Base-by-base conservation (phyloP, 495 filamentous ascomycete species). In the Aspergillus egyptiacus region DNA sequence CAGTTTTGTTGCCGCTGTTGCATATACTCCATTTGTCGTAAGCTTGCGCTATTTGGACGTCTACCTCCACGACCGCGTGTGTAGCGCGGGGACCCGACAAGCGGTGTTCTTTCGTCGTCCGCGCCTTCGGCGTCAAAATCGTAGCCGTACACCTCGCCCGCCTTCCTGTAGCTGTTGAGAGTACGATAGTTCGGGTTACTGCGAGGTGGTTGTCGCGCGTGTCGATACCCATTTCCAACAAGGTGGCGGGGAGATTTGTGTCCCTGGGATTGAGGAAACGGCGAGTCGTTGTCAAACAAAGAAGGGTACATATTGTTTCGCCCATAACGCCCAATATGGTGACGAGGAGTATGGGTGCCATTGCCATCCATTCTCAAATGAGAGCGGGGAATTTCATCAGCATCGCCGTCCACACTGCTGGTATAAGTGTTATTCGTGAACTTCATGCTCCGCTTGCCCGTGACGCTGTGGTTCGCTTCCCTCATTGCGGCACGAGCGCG, bases 371-470 rank as follows among this genome's bases (percentile, higher is more conserved):
- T 59, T 34, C 68, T 65, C n/a, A 63, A 56, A 55, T 74, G 79
- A 54, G 76, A 80, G 42, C 79, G 76, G 46, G 78, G 81, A 56
- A 79, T 80, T 54, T 85, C 82, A 5, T 89, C 85, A 19, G 71
- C 64, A 10, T 81, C 74, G 27, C 75, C 77, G 42, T 88, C 84
- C 31, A 76, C 73, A 46, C 70, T 78, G 54, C 67, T 74, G 50
- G 71, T 76, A 64, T 81, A 86, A 30, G 83, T 82, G 48, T 86
- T 87, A 65, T 87, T 94, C n/a, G 87, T 85, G 58, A 97, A 97
- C 59, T 98, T 97, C 93, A 97, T 97, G 67, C 86, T 95, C 65
- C 87, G 87, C 71, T 96, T 96, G 50, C 84, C 80, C 6, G 79
- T 77, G 14, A 89, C 75, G 37, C 76, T 81, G 44, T 83, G 84